Conservation (phyloP, 78 protist species). For the Chrysochromulina parva region DNA sequence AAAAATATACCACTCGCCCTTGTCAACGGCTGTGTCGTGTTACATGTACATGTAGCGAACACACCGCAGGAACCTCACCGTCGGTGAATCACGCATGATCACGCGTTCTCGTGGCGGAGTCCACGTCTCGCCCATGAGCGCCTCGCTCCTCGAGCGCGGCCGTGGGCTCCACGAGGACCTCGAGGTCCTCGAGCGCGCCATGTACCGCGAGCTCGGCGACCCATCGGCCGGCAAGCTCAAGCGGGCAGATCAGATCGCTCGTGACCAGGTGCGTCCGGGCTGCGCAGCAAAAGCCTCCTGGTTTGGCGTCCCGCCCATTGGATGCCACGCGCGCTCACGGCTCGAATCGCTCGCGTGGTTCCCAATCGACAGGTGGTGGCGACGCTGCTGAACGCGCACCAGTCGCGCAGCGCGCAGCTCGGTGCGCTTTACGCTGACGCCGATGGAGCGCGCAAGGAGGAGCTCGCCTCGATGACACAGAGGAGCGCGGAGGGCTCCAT, state of each 20-base stretch:
- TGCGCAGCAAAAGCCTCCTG: background rate
- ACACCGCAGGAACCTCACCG: too few species aligned
- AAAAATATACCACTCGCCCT: too few species aligned
- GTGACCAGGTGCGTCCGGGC: background rate
- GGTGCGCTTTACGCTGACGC: background rate
- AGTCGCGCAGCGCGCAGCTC: background rate
- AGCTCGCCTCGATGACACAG: background rate
- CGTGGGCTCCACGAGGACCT: conserved; percentile 18
- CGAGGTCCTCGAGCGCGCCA: background rate
- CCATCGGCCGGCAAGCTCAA: background rate
- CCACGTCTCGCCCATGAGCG: background rate
- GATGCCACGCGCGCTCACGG: background rate
- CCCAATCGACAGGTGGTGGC: background rate
- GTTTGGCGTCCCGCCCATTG: too few species aligned
- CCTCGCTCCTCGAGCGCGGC: background rate
- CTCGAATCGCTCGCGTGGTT: background rate
- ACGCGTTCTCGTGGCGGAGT: too few species aligned
- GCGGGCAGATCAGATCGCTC: background rate
- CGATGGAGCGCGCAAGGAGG: background rate
- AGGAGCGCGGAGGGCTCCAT: background rate
- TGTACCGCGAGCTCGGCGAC: background rate
- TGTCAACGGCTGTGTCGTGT: too few species aligned
- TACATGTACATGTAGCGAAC: too few species aligned
- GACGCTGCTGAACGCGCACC: background rate
- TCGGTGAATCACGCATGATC: too few species aligned